These are phyloP conservation scores for Linnemannia zychae DNA, from an alignment of 192 early-diverging fungal genomes.

Conservation along the genomic window DNA sequence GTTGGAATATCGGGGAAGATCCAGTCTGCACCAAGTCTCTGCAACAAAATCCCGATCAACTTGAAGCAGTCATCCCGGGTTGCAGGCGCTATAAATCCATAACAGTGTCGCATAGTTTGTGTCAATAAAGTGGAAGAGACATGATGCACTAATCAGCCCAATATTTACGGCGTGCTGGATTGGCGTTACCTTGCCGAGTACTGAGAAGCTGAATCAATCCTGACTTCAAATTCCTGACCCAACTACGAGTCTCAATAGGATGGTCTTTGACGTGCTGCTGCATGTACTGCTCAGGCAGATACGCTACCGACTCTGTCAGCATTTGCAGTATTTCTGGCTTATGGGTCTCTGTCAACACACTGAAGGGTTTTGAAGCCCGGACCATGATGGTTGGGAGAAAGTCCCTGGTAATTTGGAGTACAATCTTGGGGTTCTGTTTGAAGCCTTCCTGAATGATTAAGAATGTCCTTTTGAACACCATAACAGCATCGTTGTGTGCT, in stretches of 20 bases:
- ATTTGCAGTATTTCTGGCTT: constrained; percentile 31
- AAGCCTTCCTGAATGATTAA: constrained; percentile 43
- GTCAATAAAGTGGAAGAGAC: too few relatives aligned
- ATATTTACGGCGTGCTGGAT: too few relatives aligned
- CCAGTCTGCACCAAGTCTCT: constrained; percentile 41
- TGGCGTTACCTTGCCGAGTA: constrained; percentile 51
- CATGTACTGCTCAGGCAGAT: constrained; percentile 35
- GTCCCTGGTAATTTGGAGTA: constrained; percentile 37
- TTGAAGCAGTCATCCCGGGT: constrained; percentile 43
- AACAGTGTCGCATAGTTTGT: too few relatives aligned
- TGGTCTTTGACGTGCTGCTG: constrained; percentile 31
- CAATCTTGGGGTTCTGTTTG: constrained; percentile 29
- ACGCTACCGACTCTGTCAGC: constrained; percentile 21
- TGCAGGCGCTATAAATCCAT: constrained; percentile 10
- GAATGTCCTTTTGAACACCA: constrained; percentile 34
- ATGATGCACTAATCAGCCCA: too few relatives aligned
- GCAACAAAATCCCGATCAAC: constrained; percentile 39
- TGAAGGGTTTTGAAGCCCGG: constrained; percentile 24
- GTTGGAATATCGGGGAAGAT: constrained; percentile 31
- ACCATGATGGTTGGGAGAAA: constrained; percentile 41
- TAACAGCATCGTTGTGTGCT: constrained; percentile 27
- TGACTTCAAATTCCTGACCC: constrained; percentile 44
- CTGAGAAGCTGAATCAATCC: constrained; percentile 49
- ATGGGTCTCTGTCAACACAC: constrained; percentile 20
- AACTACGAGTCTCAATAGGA: constrained; percentile 11